phyloP scores from a whole-genome alignment of 306 rosid genomes.

The Quercus parvula region DNA sequence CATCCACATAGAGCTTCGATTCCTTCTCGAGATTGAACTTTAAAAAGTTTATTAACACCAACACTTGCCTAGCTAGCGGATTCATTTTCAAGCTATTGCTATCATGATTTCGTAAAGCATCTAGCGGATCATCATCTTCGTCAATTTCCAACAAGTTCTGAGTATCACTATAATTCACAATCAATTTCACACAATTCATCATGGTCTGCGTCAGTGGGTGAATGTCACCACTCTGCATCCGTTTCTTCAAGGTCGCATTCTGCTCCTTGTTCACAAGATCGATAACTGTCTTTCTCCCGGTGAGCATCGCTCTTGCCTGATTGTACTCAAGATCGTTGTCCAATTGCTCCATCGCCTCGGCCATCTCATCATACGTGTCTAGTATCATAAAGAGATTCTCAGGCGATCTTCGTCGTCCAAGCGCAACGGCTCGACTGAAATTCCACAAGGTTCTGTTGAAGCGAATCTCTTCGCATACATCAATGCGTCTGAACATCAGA shows the following conservation, averaged over 20 bases:
- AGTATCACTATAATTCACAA: constrained; percentile 70
- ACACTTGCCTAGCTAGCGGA: constrained; percentile 49
- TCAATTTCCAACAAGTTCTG: constrained; percentile 53
- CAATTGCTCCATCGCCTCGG: constrained; percentile 54
- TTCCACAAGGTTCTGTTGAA: constrained; percentile 74
- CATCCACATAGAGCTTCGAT: constrained; percentile 65
- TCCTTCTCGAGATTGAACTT: constrained; percentile 73
- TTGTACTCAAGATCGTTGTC: constrained; percentile 34
- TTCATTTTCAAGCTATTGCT: constrained; percentile 46
- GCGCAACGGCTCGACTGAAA: constrained; percentile 82
- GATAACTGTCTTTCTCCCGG: constrained; percentile 57
- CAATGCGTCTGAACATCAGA: too few relatives aligned
- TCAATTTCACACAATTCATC: constrained; percentile 83
- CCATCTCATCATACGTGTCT: constrained; percentile 85
- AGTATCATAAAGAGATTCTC: constrained; percentile 89
- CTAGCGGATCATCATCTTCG: constrained; percentile 21
- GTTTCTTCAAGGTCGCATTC: constrained; percentile 66
- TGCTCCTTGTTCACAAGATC: constrained; percentile 79
- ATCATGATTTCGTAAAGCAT: constrained; percentile 37
- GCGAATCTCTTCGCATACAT: constrained; percentile 2
- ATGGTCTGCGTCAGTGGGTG: constrained; percentile 89
- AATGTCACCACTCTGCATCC: constrained; percentile 70
- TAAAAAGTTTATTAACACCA: constrained; percentile 59
- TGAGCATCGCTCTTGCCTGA: constrained; percentile 63
- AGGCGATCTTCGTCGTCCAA: constrained; percentile 54